Evolutionary conservation across 2,329 filamentous ascomycete genomes (phyloP), one percentile per base, ranked within the genome.

Genomic region (Phyllosticta paracitricarpa): DNA sequence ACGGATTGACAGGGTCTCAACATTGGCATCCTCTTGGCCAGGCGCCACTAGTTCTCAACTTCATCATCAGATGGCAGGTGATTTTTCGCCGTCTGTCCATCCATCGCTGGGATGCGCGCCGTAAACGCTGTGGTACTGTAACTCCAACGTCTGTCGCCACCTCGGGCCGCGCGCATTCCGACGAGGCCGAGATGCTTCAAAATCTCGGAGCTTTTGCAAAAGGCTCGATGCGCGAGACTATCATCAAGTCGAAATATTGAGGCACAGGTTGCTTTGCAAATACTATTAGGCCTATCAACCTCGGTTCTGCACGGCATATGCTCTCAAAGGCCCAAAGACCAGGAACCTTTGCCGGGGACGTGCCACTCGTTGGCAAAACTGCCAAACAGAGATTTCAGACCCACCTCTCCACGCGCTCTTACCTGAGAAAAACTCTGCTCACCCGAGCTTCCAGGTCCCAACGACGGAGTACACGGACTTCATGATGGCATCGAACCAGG

Each of bases 391-490:
- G 58, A 35, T 51, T 52, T 35, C 35, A 48, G 59, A 61, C 59
- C 59, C 59, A 61, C 59, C n/a, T 9, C 22, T 28, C 22, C 51
- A 25, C 19, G 22, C 25, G 4, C 40, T 57, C 28, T 61, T 61
- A 61, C 59, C 56, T 61, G 59, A 61, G 55, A 61, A 57, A 61
- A 61, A 61, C 59, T 51, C 40, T 57, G 33, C 26, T 19, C 54
- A 54, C 55, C 57, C 55, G 24, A 55, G 30, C 54, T 55, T 48
- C 28, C 12, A 28, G 8, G 48, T 30, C 28, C 10, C 51, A 24
- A 33, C 54, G 28, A 54, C 59, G 59, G 59, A 33, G 52, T 40
- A 26, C 59, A 61, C 59, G 59, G 59, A 54, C 54, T 56, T 19
- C 48, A 51, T 25, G n/a, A 33, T 51, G 28, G 58, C 59, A 54